Base-by-base conservation (phyloP, 768 basidiomycete species). In the Suillus luteus region DNA sequence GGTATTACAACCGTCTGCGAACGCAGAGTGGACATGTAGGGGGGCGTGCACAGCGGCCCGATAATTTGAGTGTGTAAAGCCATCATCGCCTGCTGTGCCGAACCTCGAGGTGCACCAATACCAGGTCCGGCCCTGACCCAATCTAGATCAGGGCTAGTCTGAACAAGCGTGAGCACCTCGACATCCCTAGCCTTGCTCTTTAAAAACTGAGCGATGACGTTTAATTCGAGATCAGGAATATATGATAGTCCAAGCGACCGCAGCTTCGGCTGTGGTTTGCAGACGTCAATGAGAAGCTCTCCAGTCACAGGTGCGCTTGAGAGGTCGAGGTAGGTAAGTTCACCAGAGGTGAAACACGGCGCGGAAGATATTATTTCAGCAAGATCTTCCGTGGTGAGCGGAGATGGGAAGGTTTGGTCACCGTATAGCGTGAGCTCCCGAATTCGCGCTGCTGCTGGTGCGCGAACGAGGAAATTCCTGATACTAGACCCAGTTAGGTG, bases 161-260 rank as follows among this genome's bases (percentile, higher is more conserved):
- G 82, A 27, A 90, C 79, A 24, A 98, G 78, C 0, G 96, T 92
- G 59, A 99, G 81, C 14, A 98, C 82, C 80, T 99, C 97, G 61
- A 96, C 87, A 65, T 89, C 86, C 6, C 81, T 78, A 0, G 93
- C 89, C 67, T 89, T 91, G 27, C 73, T 76, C 63, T 79, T 76
- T 57, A 99, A 67, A 76, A 98, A 95, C 15, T 83, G 77, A 8
- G 89, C 77, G 61, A 99, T 80, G 6, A 80, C 83, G 24, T 79
- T 79, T 33, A 98, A 78, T 49, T 85, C 81, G 40, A 99, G 82
- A 35, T 80, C 72, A 6, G 91, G 86, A 63, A 97, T 92, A 74
- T 94, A 88, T 9, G 93, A 95, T 31, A 99, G 83, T 6, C 97
- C 96, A 44, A 99, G 81, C 22, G 94, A 95, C 62, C 96, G 88